Evolutionary conservation across 202 grass and related monocot species (phyloP).

Genomic region (Schoenoplectus tabernaemontani): DNA sequence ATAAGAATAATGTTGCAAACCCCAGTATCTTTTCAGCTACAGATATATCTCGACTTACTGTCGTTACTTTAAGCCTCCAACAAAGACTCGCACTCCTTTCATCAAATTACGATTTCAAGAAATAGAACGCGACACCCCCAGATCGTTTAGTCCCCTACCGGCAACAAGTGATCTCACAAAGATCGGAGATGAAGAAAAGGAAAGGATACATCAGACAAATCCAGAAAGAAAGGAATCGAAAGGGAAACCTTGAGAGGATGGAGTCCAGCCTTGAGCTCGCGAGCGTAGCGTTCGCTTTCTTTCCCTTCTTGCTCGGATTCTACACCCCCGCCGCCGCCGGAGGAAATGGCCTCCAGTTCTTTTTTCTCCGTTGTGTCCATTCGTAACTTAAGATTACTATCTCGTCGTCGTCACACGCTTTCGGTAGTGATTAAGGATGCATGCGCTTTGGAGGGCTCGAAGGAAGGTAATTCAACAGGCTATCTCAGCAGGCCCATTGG

Average conservation of each 20-base stretch:
- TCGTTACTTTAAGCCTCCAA: neutral
- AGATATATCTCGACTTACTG: neutral
- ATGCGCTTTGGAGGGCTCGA: conserved; percentile 4
- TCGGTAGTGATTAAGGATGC: too few species aligned
- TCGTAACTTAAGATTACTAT: conserved; percentile 28
- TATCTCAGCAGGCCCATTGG: conserved; percentile 7
- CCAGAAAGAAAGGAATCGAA: too few species aligned
- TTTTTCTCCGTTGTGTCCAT: conserved; percentile 38
- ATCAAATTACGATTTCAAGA: neutral
- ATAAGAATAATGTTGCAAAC: neutral
- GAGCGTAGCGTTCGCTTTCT: conserved; percentile 59
- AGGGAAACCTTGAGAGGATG: conserved; percentile 75
- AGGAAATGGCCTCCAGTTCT: conserved; percentile 24
- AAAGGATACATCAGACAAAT: too few species aligned
- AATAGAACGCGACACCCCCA: neutral
- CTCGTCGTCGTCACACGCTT: neutral
- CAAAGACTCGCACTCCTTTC: neutral
- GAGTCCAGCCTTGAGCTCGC: conserved; percentile 73
- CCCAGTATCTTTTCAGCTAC: neutral
- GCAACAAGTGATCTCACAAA: neutral
- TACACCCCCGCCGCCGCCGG: conserved; percentile 23
- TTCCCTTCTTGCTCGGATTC: conserved; percentile 34
- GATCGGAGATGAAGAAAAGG: neutral
- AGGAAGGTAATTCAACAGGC: neutral
- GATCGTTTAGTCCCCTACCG: neutral